Evolutionary conservation across 2,329 filamentous ascomycete species (phyloP).

Genomic region (Aspergillus sp.): DNA sequence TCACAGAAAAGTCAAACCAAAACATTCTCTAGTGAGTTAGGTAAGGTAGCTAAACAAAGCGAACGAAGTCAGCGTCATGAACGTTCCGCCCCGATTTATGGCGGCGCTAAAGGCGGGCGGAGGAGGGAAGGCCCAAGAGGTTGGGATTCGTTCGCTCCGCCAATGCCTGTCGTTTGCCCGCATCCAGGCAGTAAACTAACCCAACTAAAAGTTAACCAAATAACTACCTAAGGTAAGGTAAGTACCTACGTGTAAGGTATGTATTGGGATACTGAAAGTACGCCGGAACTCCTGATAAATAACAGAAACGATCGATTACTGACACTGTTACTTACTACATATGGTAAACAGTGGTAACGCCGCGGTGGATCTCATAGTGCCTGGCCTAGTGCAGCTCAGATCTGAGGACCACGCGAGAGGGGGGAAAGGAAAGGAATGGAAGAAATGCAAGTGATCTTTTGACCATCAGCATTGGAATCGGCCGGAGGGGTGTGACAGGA

Average conservation of each 20-base stretch:
- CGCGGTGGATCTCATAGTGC: conserved; percentile 18
- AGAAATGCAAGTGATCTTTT: conserved; percentile 20
- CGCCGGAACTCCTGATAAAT: neutral
- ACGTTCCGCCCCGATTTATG: conserved; percentile 4
- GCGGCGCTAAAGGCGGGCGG: conserved; percentile 10
- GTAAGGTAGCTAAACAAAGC: no score
- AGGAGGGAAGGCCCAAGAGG: conserved; percentile 9
- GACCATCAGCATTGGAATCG: conserved; percentile 6
- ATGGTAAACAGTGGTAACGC: neutral
- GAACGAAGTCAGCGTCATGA: conserved; percentile 1
- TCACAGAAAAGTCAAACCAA: neutral
- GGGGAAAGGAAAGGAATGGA: conserved; percentile 15
- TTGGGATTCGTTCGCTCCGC: conserved; percentile 5
- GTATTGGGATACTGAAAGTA: neutral
- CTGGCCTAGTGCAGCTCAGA: conserved; percentile 20
- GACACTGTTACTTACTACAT: neutral
- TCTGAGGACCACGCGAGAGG: conserved; percentile 25
- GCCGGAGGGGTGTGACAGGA: neutral
- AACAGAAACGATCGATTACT: neutral
- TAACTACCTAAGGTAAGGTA: neutral
- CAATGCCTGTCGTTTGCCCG: neutral
- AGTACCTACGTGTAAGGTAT: neutral
- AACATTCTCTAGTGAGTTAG: neutral
- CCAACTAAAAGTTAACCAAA: neutral
- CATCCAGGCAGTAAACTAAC: neutral